Evolutionary conservation across 2,329 filamentous ascomycete genomes (phyloP), one percentile per base, ranked within the genome.

Genomic region (Epichloe sylvatica): DNA sequence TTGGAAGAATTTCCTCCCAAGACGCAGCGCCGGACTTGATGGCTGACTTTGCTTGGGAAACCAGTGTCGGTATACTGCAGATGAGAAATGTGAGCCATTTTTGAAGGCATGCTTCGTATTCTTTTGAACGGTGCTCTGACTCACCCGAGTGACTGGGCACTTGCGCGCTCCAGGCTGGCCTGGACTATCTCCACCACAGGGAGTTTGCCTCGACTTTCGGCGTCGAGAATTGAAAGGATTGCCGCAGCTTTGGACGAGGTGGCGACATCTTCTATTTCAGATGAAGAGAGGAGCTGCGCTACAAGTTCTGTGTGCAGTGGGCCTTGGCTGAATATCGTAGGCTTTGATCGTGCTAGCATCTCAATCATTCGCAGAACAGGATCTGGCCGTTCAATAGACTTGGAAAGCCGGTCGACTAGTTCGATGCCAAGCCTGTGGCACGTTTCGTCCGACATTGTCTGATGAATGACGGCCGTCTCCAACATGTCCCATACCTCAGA

Each of bases 1-100:
- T 75, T 0, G 88, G 87, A 37, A 92, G 70, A 4, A 91, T 64
- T 11, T 73, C 69, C 52, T 70, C 64, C 1, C 62, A 53, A 0
- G 60, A 53, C 8, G 59, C 59, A 3, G n/a, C 35, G 15, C 56
- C 55, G 1, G 62, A 56, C 1, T 63, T 58, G 1, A 57, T 52
- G 0, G 66, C 67, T 2, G 62, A 59, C 15, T 64, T 60, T 5
- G 70, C 62, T 13, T 74, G 76, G 15, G 71, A 65, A 1, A 75
- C 68, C 40, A 82, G 60, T 0, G 76, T 80, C 17, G 74, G 67
- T 13, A 81, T 69, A 11, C 72, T 76, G 34, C 9, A 25, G 30
- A 12, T 8, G 30, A 4, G 8, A 30, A 25, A 5, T 33, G 13
- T 46, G 12, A 23, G 35, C 21, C 37, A 30, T 11, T 15, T 39